Percentiles rank a stretch among this genome's conserved stretches.
Evolutionary conservation across 192 early-diverging fungal genomes (phyloP).

Genomic region (Linnemannia schmuckeri): DNA sequence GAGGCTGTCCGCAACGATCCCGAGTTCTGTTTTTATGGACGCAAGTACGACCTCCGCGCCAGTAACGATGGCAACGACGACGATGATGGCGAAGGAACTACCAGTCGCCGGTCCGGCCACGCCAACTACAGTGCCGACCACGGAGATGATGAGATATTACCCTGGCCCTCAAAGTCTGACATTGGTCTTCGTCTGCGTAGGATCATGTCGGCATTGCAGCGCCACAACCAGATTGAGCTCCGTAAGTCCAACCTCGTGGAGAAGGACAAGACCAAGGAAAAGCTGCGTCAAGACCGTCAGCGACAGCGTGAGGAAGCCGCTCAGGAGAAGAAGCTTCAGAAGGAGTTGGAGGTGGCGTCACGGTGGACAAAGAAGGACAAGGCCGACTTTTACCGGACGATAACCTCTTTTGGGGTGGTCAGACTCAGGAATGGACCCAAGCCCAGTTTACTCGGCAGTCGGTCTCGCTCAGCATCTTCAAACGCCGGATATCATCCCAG

Average conservation of each 20-base stretch:
- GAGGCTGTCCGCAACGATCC: conserved; percentile 66
- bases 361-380: conserved; percentile 69
- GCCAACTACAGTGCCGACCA: conserved; percentile 29
- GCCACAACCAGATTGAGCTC: conserved; percentile 63
- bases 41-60: conserved; percentile 60
- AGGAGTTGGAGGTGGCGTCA: conserved; percentile 56
- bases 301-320: conserved; percentile 59
- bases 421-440: conserved; percentile 45
- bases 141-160: conserved; percentile 51
- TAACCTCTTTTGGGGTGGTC: conserved; percentile 70
- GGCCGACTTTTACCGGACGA: conserved; percentile 67
- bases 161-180: conserved; percentile 74
- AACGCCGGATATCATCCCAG: conserved; percentile 38
- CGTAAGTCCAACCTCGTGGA: conserved; percentile 57
- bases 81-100: conserved; percentile 51
- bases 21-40: conserved; percentile 67
- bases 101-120: conserved; percentile 38
- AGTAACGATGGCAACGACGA: conserved; percentile 53
- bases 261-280: conserved; percentile 60
- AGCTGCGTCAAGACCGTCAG: conserved; percentile 52
- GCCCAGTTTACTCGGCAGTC: conserved; percentile 17
- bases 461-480: conserved; percentile 28
- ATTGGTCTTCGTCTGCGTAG: conserved; percentile 71
- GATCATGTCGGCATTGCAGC: conserved; percentile 67
- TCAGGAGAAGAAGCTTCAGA: conserved; percentile 57